phyloP scores from a whole-genome alignment of 2,329 filamentous ascomycete species.

The Pseudogymnoascus sp. region DNA sequence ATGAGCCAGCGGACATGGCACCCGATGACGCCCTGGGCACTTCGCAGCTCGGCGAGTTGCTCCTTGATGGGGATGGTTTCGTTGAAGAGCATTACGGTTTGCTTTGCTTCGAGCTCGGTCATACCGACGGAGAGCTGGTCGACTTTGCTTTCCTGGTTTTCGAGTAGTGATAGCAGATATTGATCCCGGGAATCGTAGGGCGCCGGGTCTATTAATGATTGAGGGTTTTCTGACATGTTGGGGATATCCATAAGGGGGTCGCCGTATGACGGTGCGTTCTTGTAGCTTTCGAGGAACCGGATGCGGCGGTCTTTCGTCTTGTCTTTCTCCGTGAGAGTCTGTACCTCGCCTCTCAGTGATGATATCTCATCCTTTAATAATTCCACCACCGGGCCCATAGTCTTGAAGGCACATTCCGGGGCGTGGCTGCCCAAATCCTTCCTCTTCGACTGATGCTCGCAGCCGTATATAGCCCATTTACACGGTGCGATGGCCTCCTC shows the following conservation, averaged over 20 bases:
- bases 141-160: constrained; percentile 46
- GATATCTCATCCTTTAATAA: constrained; percentile 38
- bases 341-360: constrained; percentile 35
- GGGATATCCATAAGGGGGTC: constrained; percentile 20
- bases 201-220: constrained; percentile 19
- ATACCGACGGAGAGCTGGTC: constrained; percentile 49
- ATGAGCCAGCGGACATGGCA: constrained; percentile 31
- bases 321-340: constrained; percentile 33
- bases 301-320: constrained; percentile 34
- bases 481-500: constrained; percentile 35
- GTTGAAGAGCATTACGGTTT: constrained; percentile 53
- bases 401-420: constrained; percentile 42
- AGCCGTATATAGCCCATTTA: constrained; percentile 42
- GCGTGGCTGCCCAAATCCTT: constrained; percentile 38
- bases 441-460: constrained; percentile 33
- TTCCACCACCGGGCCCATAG: constrained; percentile 41
- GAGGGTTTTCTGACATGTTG: constrained; percentile 18
- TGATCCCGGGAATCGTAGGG: constrained; percentile 35
- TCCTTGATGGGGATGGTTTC: constrained; percentile 54
- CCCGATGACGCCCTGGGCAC: constrained; percentile 25
- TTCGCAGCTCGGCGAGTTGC: constrained; percentile 45
- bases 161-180: constrained; percentile 37
- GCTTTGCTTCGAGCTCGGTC: constrained; percentile 50
- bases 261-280: constrained; percentile 17
- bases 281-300: constrained; percentile 34